Percentiles rank a stretch among this genome's conserved stretches.
phyloP scores from a whole-genome alignment of 768 basidiomycete species.

The Steccherinum ochraceum region DNA sequence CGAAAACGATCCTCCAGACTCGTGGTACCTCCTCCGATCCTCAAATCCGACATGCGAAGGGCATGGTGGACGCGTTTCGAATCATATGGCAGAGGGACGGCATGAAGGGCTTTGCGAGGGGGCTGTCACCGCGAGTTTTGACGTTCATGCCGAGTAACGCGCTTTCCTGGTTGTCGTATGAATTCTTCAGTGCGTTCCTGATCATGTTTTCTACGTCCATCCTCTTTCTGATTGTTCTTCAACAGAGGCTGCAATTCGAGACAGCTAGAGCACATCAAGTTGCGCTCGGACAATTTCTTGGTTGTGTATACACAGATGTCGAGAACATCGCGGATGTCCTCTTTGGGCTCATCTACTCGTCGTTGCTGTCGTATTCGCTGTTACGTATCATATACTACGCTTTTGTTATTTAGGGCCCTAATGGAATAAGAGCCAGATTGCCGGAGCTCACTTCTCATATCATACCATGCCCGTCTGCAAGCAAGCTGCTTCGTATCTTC shows the following conservation, averaged over 20 bases:
- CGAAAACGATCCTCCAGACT: slow-evolving; percentile 95
- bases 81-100: slow-evolving; percentile 89
- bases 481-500: too few relatives aligned
- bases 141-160: slow-evolving; percentile 97
- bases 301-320: not conserved
- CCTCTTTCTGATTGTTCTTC: not conserved
- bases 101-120: slow-evolving; percentile 76
- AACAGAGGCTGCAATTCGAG: not conserved
- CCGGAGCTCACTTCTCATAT: not conserved
- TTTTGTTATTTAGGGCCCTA: not conserved
- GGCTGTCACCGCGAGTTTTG: slow-evolving; percentile 85
- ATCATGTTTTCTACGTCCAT: not conserved
- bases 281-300: not conserved
- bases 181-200: slow-evolving; percentile 87
- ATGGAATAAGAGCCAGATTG: not conserved
- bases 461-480: not conserved
- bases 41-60: slow-evolving; percentile 76
- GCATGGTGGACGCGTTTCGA: slow-evolving; percentile 83
- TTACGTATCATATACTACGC: not conserved
- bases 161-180: slow-evolving; percentile 95
- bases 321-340: too few relatives aligned
- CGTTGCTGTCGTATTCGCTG: not conserved
- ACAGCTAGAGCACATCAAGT: not conserved
- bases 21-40: slow-evolving; percentile 82
- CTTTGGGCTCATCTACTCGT: not conserved